Evolutionary conservation across 2,329 filamentous ascomycete species (phyloP).

Genomic region (Ilyonectria destructans): DNA sequence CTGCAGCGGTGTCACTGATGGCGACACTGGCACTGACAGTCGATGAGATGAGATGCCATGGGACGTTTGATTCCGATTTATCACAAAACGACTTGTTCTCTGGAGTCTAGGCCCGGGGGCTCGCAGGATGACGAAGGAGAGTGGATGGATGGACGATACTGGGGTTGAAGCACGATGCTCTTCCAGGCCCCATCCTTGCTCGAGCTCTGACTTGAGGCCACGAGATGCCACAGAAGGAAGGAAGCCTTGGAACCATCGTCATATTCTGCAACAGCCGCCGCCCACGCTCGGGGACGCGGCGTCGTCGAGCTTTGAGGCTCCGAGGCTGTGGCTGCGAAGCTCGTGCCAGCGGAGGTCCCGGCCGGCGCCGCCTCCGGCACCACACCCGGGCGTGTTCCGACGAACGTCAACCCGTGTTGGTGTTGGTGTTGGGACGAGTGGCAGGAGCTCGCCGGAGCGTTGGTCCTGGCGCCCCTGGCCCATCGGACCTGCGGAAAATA

Average conservation of each 20-base stretch:
- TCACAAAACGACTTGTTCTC: constrained; percentile 26
- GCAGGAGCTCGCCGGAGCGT: constrained; percentile 1
- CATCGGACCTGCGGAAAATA: not conserved
- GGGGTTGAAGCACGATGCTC: constrained; percentile 8
- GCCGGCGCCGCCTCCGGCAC: constrained; percentile 25
- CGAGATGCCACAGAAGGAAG: not conserved
- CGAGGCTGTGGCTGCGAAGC: constrained; percentile 19
- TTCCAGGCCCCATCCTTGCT: constrained; percentile 14
- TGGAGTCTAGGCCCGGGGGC: not conserved
- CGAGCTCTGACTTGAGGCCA: constrained; percentile 8
- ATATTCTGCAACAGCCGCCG: not conserved
- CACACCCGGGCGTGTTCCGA: constrained; percentile 9
- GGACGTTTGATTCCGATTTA: constrained; percentile 28
- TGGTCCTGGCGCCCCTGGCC: constrained; percentile 5
- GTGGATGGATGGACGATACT: not conserved
- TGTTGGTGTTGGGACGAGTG: not conserved
- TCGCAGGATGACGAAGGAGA: not conserved
- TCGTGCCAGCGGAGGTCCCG: constrained; percentile 31
- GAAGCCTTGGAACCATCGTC: constrained; percentile 3
- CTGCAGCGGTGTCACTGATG: constrained; percentile 22
- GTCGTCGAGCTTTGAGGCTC: constrained; percentile 25
- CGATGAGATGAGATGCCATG: constrained; percentile 35
- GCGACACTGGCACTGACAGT: constrained; percentile 1
- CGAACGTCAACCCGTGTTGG: constrained; percentile 1
- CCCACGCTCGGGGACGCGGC: not conserved